A percentile compares a stretch with the other conserved stretches of the same genome.
Evolutionary conservation across 768 basidiomycete species (phyloP).

Genomic region (Boletus insuetus): DNA sequence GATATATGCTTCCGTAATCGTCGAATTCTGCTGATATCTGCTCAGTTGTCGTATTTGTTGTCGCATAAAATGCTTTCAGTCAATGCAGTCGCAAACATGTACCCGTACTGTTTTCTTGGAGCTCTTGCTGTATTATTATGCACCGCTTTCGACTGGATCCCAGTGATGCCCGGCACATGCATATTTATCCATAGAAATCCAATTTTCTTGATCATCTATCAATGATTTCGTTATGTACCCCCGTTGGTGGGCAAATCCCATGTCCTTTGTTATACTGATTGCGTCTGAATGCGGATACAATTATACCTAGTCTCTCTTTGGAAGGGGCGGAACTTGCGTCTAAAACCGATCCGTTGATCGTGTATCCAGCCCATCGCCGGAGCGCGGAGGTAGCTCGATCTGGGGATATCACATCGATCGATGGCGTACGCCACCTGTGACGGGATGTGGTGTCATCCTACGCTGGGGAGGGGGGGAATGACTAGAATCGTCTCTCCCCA

Average conservation of each 20-base stretch:
- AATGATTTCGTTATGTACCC: conserved; percentile 21
- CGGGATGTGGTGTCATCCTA: not conserved
- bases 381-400: conserved; percentile 21
- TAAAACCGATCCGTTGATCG: conserved; percentile 17
- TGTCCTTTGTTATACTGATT: conserved; percentile 4
- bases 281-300: conserved; percentile 3
- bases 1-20: conserved; percentile 19
- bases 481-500: not conserved
- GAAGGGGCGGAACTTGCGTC: conserved; percentile 9
- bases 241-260: conserved; percentile 16
- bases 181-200: conserved; percentile 24
- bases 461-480: not conserved
- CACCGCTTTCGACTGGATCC: conserved; percentile 19
- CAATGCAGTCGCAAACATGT: conserved; percentile 19
- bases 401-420: conserved; percentile 18
- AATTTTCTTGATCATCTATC: conserved; percentile 27
- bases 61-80: conserved; percentile 23
- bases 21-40: conserved; percentile 16
- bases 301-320: conserved; percentile 2
- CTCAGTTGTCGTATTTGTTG: conserved; percentile 20
- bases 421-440: conserved; percentile 12
- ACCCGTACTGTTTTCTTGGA: conserved; percentile 29
- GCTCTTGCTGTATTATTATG: conserved; percentile 28
- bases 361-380: conserved; percentile 15
- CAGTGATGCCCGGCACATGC: conserved; percentile 4